Base-by-base conservation (phyloP, 148 eudicot genomes). In the Fagopyrum esculentum region DNA sequence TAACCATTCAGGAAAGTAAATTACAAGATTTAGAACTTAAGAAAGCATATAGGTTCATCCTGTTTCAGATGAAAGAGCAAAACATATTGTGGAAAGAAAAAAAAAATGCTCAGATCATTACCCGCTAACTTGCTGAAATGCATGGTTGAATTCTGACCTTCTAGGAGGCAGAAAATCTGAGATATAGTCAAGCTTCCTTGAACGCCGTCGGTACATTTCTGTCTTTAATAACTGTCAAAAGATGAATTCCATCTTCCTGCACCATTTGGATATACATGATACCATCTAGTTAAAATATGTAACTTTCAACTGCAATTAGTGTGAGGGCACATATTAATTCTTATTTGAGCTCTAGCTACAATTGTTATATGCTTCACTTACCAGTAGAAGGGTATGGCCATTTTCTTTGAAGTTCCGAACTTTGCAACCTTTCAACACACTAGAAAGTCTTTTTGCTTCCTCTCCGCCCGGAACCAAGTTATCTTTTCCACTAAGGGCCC, bases 231-330 rank as follows among this genome's bases (percentile, higher is more conserved):
- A 90, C 76, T 13, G 89, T 85, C 78, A 95, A 81, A 51, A 95
- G 85, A 83, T 90, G 89, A 77, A 95, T 84, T 43, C 94, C 94
- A 80, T 92, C 96, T 86, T 95, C 99, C 99, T 95, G 91, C 87
- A 84, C 22, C 71, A 78, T 69, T 4, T 77, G 29, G 56, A 6
- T 6, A 49, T 26, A 47, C 74, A 45, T 9, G 35, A 45, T 30
- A 71, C 40, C 40, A 1, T 30, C 35, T 2, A 35, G 40, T 35
- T 35, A 1, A 35, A 2, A 35, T 35, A 35, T 35, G 40, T 35
- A 35, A 35, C 40, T 35, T 35, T 2, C 40, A 35, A 35, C 2
- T 35, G 40, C 40, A 35, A 35, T 35, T 1, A 35, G 40, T 35
- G 40, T 35, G 40, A 35, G 40, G 40, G 40, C 40, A 35, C 40